Evolutionary conservation across 169 alveolate genomes (phyloP).

Genomic region (Plasmodium chabaudi): DNA sequence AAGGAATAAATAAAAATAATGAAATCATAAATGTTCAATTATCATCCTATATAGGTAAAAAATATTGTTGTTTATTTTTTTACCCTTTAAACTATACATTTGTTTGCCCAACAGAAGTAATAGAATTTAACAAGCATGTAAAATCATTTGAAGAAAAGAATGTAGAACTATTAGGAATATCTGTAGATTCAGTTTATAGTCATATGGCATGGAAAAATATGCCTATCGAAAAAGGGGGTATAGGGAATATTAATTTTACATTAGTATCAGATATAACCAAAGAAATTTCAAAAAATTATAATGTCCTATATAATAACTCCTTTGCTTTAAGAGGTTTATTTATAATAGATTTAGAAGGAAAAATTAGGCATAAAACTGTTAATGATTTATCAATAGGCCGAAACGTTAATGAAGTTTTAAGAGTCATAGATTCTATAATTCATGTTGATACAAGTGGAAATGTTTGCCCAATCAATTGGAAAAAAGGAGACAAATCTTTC

Average conservation of each 20-base stretch:
- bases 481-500: constrained; percentile 80
- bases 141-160: constrained; percentile 80
- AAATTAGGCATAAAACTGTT: constrained; percentile 82
- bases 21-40: constrained; percentile 79
- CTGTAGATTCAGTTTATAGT: constrained; percentile 86
- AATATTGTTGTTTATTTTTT: constrained; percentile 82
- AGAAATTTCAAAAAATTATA: constrained; percentile 80
- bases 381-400: constrained; percentile 86
- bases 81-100: constrained; percentile 87
- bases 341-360: constrained; percentile 82
- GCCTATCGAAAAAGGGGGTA: constrained; percentile 84
- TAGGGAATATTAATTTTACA: constrained; percentile 82
- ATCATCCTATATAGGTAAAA: constrained; percentile 78
- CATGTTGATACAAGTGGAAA: constrained; percentile 83
- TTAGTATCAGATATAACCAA: constrained; percentile 84
- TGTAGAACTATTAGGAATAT: constrained; percentile 84
- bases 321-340: constrained; percentile 85
- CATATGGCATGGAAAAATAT: constrained; percentile 86
- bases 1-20: constrained; percentile 77
- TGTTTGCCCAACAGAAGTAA: constrained; percentile 88
- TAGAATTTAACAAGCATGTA: constrained; percentile 83
- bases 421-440: constrained; percentile 85
- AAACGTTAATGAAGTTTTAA: constrained; percentile 84
- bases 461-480: constrained; percentile 88
- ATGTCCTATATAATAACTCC: constrained; percentile 81